phyloP scores from a whole-genome alignment of 352 stramenopile genomes.

The Aphanomyces euteiches region DNA sequence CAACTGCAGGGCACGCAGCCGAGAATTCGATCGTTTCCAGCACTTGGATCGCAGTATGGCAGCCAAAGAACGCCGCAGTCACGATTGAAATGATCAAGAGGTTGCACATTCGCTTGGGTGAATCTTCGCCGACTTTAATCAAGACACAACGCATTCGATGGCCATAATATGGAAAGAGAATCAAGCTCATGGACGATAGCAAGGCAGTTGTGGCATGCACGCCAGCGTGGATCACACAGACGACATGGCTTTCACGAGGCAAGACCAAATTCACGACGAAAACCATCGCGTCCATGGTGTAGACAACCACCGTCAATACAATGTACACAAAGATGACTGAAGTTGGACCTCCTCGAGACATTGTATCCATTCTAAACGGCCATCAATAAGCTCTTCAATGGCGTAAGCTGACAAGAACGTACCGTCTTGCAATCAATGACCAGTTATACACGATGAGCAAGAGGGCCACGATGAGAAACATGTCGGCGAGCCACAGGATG shows the following conservation, averaged over 20 bases:
- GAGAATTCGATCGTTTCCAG: not conserved
- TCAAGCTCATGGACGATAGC: not conserved
- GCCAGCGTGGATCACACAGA: too few species aligned
- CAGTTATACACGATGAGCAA: conserved; percentile 18
- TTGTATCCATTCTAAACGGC: not conserved
- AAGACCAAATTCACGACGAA: not conserved
- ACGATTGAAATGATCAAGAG: not conserved
- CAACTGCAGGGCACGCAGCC: not conserved
- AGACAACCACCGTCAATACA: not conserved
- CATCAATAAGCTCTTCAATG: not conserved
- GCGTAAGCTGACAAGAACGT: not conserved
- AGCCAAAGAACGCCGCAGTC: not conserved
- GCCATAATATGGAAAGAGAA: conserved; percentile 9
- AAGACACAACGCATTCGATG: conserved; percentile 5
- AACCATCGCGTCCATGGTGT: not conserved
- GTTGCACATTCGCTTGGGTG: conserved; percentile 5
- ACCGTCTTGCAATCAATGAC: conserved; percentile 12
- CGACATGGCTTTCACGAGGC: not conserved
- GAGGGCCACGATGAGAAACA: not conserved
- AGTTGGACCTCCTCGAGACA: not conserved
- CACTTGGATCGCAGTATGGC: not conserved
- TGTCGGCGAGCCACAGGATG: not conserved
- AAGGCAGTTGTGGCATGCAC: not conserved
- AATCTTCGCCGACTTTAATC: conserved; percentile 1
- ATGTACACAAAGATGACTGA: not conserved